Percentiles rank a stretch among this genome's conserved stretches.
Evolutionary conservation across 177 flowering plant genomes (phyloP).

Genomic region (Vitis hybrid): DNA sequence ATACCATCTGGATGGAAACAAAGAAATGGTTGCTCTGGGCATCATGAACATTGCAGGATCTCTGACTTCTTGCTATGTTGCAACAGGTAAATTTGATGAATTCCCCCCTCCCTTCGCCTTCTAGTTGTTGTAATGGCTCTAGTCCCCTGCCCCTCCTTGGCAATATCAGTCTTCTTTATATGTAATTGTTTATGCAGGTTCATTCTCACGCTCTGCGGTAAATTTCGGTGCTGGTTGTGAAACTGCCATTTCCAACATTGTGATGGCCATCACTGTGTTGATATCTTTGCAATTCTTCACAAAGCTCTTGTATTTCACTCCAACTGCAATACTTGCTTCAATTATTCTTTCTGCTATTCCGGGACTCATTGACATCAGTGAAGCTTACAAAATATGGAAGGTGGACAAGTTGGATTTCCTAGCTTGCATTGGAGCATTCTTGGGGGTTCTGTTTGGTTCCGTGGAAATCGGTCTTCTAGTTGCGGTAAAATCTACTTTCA

Average conservation of each 20-base stretch:
- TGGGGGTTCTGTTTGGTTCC: constrained; percentile 54
- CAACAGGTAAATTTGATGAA: constrained; percentile 51
- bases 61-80: constrained; percentile 69
- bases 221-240: constrained; percentile 76
- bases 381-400: constrained; percentile 53
- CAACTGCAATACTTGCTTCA: constrained; percentile 58
- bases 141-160: no score
- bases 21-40: constrained; percentile 45
- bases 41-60: constrained; percentile 69
- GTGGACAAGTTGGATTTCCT: constrained; percentile 65
- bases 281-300: constrained; percentile 53
- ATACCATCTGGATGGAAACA: constrained; percentile 47
- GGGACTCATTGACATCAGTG: constrained; percentile 51
- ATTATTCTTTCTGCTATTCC: constrained; percentile 60
- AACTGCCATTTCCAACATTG: constrained; percentile 65
- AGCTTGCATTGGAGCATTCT: constrained; percentile 66
- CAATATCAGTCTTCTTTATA: neutral
- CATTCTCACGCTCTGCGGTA: constrained; percentile 81
- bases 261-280: constrained; percentile 69
- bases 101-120: neutral
- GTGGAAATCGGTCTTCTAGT: constrained; percentile 69
- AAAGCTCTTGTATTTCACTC: constrained; percentile 58
- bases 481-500: constrained; percentile 37
- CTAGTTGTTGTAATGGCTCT: neutral
- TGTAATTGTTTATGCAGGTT: constrained; percentile 37